Evolutionary conservation across 805 yeast genomes (phyloP).

Genomic region (Schwanniomyces pseudopolymorphus): DNA sequence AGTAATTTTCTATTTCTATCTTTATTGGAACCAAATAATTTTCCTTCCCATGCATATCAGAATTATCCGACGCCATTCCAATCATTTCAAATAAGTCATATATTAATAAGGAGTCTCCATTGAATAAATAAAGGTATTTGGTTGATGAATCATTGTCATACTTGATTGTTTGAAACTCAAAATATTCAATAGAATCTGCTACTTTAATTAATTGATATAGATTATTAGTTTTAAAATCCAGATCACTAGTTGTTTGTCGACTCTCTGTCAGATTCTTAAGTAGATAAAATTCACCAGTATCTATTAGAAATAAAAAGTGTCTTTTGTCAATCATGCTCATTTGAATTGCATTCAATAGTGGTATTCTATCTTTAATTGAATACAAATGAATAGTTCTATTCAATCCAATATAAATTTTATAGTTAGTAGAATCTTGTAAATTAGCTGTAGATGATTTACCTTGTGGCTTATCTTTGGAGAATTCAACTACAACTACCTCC

Average conservation of each 20-base stretch:
- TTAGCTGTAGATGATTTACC: not conserved
- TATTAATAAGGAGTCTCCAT: slow-evolving; percentile 36
- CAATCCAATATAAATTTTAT: slow-evolving; percentile 29
- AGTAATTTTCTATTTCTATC: slow-evolving; percentile 24
- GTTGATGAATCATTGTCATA: slow-evolving; percentile 10
- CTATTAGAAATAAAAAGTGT: slow-evolving; percentile 36
- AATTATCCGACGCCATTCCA: slow-evolving; percentile 18
- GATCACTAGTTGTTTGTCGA: not conserved
- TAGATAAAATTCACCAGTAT: slow-evolving; percentile 39
- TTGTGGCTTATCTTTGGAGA: slow-evolving; percentile 9
- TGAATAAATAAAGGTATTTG: slow-evolving; percentile 29
- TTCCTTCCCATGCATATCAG: slow-evolving; percentile 14
- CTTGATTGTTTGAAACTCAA: slow-evolving; percentile 24
- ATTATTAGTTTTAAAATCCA: slow-evolving; percentile 17
- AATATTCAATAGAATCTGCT: slow-evolving; percentile 28
- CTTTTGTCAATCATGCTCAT: slow-evolving; percentile 24
- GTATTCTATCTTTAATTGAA: slow-evolving; percentile 26
- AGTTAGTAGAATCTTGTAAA: slow-evolving; percentile 9
- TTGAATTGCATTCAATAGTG: slow-evolving; percentile 20
- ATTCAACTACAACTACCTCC: slow-evolving; percentile 27
- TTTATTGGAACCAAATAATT: slow-evolving; percentile 23
- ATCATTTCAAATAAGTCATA: slow-evolving; percentile 26
- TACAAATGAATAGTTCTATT: slow-evolving; percentile 33
- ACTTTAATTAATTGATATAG: slow-evolving; percentile 37
- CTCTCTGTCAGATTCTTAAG: slow-evolving; percentile 28